Base-by-base conservation (phyloP, 768 basidiomycete genomes). In the Hirschioporus abietinus region DNA sequence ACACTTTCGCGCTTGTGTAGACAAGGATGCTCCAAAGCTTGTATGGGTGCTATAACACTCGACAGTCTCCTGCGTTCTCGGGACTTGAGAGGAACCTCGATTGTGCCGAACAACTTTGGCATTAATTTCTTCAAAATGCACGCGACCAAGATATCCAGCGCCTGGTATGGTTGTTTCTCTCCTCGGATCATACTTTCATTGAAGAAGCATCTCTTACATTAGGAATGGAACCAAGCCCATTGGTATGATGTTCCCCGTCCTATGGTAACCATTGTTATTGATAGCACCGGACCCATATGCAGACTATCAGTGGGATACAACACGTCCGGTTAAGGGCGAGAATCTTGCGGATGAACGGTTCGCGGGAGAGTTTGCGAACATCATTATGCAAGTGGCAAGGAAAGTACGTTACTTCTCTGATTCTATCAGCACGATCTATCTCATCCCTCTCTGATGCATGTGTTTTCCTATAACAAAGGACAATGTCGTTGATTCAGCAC, bases 21-120 rank as follows among this genome's bases (percentile, higher is more conserved):
- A 68, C 71, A 72, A 42, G 74, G 74, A 0, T 68, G 65, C 24
- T 70, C 70, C 6, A 74, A 74, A 60, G 67, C 70, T 9, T 65
- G 70, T 20, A 25, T 74, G 3, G 71, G 72, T 24, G 71, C 66
- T 6, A 60, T 75, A 1, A 71, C 70, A 3, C 59, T 74, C 5
- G 68, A 72, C 60, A 58, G 64, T 9, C 23, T 72, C 17, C 64
- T 74, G 15, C 24, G 65, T 15, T 52, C 42, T 5, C 15, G 2
- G 4, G 20, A 15, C 15, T 52, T 52, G 42, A 10, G 12, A 5
- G 42, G 12, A 12, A 15, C 3, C 2, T 5, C 15, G 15, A 52
- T 3, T 52, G 12, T 52, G 12, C 42, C 42, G 42, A 52, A 52
- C 15, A 52, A 5, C 4, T 52, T 52, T 52, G 42, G 42, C 12